Conservation (phyloP, 2,329 filamentous ascomycete genomes). For the Botryotinia calthae region DNA sequence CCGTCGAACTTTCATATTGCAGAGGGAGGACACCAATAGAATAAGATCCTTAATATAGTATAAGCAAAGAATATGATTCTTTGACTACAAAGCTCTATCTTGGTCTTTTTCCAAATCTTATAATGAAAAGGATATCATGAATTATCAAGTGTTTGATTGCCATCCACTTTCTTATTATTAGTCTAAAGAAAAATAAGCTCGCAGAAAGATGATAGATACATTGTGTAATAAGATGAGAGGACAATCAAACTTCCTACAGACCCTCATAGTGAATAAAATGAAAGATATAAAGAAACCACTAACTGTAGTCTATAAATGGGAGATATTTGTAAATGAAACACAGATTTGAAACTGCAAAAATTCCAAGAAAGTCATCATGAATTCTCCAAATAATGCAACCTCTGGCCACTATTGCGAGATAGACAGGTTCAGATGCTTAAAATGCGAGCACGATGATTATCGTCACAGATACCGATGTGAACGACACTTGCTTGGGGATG, state of each 20-base stretch:
- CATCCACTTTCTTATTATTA: background rate
- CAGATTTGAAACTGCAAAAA: background rate
- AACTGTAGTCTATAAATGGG: background rate
- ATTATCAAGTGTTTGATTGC: background rate
- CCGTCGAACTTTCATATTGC: background rate
- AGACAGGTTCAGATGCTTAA: background rate
- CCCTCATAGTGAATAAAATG: background rate
- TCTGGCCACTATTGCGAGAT: background rate
- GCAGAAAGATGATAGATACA: background rate
- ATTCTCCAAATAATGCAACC: background rate
- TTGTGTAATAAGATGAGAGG: background rate
- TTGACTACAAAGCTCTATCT: background rate
- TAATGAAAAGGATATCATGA: background rate
- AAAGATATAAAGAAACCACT: background rate
- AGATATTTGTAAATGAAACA: background rate
- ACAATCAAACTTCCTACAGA: background rate
- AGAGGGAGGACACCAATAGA: background rate
- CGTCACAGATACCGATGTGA: background rate
- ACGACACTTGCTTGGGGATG: background rate
- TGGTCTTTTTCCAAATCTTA: background rate
- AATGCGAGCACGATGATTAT: background rate
- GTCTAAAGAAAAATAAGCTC: background rate
- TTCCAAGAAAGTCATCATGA: background rate
- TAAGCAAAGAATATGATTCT: background rate
- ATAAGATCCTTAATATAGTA: rapidly evolving